These are phyloP conservation scores for Scolecobasidium constrictum DNA, from an alignment of 2,329 filamentous ascomycete genomes.

Conservation along the genomic window DNA sequence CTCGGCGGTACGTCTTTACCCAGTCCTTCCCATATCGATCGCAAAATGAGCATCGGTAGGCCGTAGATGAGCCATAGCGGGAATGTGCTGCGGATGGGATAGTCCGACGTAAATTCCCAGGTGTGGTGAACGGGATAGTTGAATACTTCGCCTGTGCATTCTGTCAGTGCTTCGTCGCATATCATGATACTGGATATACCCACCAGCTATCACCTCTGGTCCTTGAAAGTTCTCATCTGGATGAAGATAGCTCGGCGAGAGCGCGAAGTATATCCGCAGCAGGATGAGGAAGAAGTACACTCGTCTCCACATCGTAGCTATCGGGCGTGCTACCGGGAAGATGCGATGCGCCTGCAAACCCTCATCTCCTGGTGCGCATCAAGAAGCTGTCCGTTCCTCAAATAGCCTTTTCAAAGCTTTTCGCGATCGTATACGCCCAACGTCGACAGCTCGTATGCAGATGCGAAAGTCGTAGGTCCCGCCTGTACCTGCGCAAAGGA, in stretches of 20 bases:
- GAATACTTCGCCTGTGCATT: slow-evolving; percentile 70
- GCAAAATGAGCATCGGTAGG: slow-evolving; percentile 81
- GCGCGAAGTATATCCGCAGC: slow-evolving; percentile 84
- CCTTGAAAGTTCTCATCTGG: slow-evolving; percentile 99
- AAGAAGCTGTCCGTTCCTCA: too few relatives aligned
- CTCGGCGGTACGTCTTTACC: slow-evolving; percentile 74
- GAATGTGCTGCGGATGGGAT: slow-evolving; percentile 90
- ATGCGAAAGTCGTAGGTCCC: too few relatives aligned
- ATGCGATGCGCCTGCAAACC: too few relatives aligned
- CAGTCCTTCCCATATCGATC: slow-evolving; percentile 85
- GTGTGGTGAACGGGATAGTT: slow-evolving; percentile 80
- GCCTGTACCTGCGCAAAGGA: too few relatives aligned
- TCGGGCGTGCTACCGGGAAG: not conserved
- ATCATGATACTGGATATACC: slow-evolving; percentile 19
- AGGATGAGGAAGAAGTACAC: slow-evolving; percentile 75
- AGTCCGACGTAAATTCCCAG: slow-evolving; percentile 87
- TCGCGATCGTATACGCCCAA: too few relatives aligned
- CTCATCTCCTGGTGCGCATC: too few relatives aligned
- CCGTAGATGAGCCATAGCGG: slow-evolving; percentile 94
- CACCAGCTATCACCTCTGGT: slow-evolving; percentile 93
- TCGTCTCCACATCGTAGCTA: slow-evolving; percentile 69
- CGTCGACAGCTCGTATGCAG: too few relatives aligned
- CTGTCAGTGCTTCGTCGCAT: not conserved
- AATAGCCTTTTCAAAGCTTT: too few relatives aligned
- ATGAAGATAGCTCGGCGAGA: slow-evolving; percentile 92